These are phyloP conservation scores for Pythium volutum DNA, from an alignment of 352 stramenopile genomes.

Conservation along the genomic window DNA sequence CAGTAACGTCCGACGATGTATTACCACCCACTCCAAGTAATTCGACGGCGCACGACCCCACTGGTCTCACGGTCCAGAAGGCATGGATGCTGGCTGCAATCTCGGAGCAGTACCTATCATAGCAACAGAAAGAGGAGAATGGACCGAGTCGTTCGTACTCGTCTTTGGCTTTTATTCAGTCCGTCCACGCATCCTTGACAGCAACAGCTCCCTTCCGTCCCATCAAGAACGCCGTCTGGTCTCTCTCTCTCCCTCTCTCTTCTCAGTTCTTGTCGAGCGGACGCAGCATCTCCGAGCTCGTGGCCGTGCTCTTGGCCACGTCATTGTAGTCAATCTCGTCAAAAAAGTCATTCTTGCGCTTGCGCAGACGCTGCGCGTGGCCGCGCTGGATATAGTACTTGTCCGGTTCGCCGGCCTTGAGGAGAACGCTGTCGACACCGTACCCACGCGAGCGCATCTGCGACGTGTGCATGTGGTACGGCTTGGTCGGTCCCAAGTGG, in stretches of 20 bases:
- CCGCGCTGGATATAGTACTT: conserved; percentile 82
- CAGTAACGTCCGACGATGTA: neutral
- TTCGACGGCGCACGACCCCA: neutral
- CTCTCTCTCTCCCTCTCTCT: neutral
- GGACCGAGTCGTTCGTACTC: neutral
- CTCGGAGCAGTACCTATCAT: conserved; percentile 32
- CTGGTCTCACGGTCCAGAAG: conserved; percentile 28
- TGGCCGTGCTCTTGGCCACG: conserved; percentile 37
- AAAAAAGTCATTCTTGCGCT: conserved; percentile 60
- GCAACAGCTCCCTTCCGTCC: neutral
- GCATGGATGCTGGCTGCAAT: conserved; percentile 43
- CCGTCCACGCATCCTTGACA: too few relatives aligned
- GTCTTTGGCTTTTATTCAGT: conserved; percentile 1
- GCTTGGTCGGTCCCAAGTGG: conserved; percentile 61
- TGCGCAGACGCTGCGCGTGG: conserved; percentile 65
- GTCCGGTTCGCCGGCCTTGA: conserved; percentile 57
- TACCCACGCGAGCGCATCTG: conserved; percentile 78
- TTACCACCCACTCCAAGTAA: neutral
- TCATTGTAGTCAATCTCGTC: conserved; percentile 87
- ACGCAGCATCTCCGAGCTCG: conserved; percentile 50
- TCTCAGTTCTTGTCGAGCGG: conserved; percentile 67
- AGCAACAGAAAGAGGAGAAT: neutral
- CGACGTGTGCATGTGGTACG: conserved; percentile 77
- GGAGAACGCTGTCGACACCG: conserved; percentile 70
- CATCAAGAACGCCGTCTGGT: neutral